Conservation (phyloP, 768 basidiomycete genomes). For the Filobasidium floriforme region DNA sequence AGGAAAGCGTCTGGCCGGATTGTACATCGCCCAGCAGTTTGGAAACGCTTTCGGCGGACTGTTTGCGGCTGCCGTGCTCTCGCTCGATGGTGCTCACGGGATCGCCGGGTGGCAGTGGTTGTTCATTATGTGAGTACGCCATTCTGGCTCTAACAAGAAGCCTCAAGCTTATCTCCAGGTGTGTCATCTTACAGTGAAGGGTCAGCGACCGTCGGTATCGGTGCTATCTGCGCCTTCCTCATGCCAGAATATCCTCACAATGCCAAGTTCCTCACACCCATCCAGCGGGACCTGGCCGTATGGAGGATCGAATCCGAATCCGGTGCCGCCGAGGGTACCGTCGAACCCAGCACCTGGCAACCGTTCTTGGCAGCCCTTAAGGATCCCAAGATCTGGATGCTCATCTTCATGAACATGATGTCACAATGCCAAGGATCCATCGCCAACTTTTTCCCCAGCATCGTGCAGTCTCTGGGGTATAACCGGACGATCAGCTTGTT, state of each 20-base stretch:
- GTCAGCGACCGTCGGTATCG: constrained; percentile 19
- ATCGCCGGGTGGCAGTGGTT: constrained; percentile 42
- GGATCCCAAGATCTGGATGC: constrained; percentile 37
- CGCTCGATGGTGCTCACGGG: constrained; percentile 30
- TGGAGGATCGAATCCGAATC: constrained; percentile 37
- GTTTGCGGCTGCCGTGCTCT: constrained; percentile 37
- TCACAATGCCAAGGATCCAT: constrained; percentile 33
- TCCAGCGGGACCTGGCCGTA: constrained; percentile 29
- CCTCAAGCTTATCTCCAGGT: too few species aligned
- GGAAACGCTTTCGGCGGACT: constrained; percentile 41
- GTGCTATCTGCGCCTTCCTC: constrained; percentile 28
- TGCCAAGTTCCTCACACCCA: constrained; percentile 57
- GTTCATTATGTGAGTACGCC: constrained; percentile 13
- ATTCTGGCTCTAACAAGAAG: neutral
- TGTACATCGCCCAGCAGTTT: constrained; percentile 34
- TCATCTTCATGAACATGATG: constrained; percentile 23
- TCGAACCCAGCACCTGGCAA: constrained; percentile 22
- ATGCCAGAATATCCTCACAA: constrained; percentile 71
- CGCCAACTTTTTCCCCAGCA: constrained; percentile 39
- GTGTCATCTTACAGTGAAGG: constrained; percentile 18
- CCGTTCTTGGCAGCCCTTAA: constrained; percentile 33
- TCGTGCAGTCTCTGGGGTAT: constrained; percentile 29
- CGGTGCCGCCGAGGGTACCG: constrained; percentile 32
- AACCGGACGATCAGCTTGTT: constrained; percentile 20
- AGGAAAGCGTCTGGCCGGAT: constrained; percentile 34